A percentile compares a stretch with the other conserved stretches of the same genome.
These are phyloP conservation scores for Stephania yunnanensis DNA, from an alignment of 164 flowering plant species.

Conservation along the genomic window DNA sequence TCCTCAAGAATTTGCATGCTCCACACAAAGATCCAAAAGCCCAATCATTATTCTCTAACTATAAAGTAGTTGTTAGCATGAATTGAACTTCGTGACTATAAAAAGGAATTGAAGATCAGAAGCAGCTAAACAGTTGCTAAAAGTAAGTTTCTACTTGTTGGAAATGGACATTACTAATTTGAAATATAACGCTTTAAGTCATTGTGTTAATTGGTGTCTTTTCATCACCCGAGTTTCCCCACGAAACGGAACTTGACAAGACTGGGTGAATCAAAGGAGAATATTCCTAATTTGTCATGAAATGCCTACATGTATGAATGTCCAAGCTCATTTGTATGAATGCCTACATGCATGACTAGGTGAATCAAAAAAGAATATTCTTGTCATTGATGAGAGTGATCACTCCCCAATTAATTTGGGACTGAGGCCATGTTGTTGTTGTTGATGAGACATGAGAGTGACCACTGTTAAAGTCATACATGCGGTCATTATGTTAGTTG, in stretches of 20 bases:
- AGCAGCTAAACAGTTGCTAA: neutral
- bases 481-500: conserved; percentile 29
- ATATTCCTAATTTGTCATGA: conserved; percentile 17
- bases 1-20: conserved; percentile 42
- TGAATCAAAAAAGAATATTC: no score
- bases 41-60: conserved; percentile 21
- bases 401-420: no score
- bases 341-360: conserved; percentile 38
- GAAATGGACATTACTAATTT: conserved; percentile 18
- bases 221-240: no score
- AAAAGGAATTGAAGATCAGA: conserved; percentile 1
- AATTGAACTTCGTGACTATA: neutral
- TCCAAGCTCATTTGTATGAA: conserved; percentile 28
- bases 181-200: neutral
- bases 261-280: no score
- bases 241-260: no score
- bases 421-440: no score
- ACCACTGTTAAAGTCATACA: no score
- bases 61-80: neutral
- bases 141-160: conserved; percentile 7
- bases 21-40: conserved; percentile 26
- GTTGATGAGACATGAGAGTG: no score
- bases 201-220: no score
- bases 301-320: conserved; percentile 10
- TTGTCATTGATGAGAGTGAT: no score